Conservation (phyloP, 2,329 filamentous ascomycete species). For the Ophiostoma sp. region DNA sequence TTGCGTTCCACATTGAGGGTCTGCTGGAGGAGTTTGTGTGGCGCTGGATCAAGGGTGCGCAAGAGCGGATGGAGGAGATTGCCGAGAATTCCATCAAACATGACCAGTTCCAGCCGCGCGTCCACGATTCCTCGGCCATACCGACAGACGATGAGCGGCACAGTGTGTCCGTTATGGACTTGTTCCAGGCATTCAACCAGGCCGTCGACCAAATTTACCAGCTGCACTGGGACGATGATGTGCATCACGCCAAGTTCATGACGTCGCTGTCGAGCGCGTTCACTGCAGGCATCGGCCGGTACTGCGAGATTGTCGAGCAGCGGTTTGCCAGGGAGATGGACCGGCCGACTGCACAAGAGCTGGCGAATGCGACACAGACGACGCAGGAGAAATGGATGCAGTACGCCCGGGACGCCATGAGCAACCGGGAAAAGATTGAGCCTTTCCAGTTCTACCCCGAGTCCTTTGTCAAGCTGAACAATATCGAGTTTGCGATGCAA, state of each 20-base stretch:
- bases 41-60: conserved; percentile 84
- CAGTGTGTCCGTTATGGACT: conserved; percentile 87
- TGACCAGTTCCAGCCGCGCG: conserved; percentile 73
- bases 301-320: conserved; percentile 86
- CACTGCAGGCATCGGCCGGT: conserved; percentile 73
- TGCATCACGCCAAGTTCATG: conserved; percentile 96
- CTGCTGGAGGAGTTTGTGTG: conserved; percentile 88
- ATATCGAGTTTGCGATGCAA: conserved; percentile 89
- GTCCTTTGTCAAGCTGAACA: conserved; percentile 97
- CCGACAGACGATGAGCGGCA: conserved; percentile 77
- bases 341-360: conserved; percentile 78
- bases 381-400: conserved; percentile 91
- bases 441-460: conserved; percentile 87
- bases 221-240: conserved; percentile 86
- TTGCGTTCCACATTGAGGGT: conserved; percentile 82
- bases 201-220: conserved; percentile 80
- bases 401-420: conserved; percentile 89
- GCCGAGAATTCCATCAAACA: conserved; percentile 88
- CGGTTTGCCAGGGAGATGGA: conserved; percentile 91
- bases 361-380: conserved; percentile 69
- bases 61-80: conserved; percentile 72
- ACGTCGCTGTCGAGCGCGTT: conserved; percentile 83
- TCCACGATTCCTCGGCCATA: conserved; percentile 45
- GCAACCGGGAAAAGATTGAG: conserved; percentile 84
- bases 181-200: conserved; percentile 91